phyloP scores from a whole-genome alignment of 495 filamentous ascomycete species.

The Penicillium riverlandense region DNA sequence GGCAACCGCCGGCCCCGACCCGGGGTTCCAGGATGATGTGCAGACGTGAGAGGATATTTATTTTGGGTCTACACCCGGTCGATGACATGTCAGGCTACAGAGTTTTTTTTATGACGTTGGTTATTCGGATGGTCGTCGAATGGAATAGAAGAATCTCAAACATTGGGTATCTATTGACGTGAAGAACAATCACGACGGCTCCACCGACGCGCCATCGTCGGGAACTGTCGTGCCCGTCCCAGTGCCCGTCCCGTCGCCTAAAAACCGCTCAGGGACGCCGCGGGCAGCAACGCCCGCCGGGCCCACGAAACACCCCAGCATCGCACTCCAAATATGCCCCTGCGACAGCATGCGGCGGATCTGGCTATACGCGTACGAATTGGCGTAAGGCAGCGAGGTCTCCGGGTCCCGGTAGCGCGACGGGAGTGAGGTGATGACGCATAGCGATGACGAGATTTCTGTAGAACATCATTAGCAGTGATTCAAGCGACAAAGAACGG shows the following conservation, averaged over 20 bases:
- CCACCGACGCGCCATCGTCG: not conserved
- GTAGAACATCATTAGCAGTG: slow-evolving; percentile 8
- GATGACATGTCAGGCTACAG: no score
- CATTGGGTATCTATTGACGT: slow-evolving; percentile 4
- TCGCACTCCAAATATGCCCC: slow-evolving; percentile 66
- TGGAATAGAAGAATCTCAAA: no score
- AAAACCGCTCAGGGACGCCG: slow-evolving; percentile 64
- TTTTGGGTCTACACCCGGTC: no score
- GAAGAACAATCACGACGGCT: not conserved
- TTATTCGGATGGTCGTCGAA: no score
- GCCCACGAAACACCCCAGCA: slow-evolving; percentile 73
- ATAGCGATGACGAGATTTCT: slow-evolving; percentile 50
- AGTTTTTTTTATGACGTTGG: no score
- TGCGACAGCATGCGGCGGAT: slow-evolving; percentile 49
- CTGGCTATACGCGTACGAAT: slow-evolving; percentile 66
- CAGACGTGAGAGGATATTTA: no score
- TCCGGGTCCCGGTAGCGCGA: slow-evolving; percentile 71
- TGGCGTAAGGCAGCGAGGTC: slow-evolving; percentile 70
- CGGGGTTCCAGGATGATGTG: not conserved
- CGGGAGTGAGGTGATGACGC: slow-evolving; percentile 72
- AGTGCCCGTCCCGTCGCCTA: slow-evolving; percentile 20
- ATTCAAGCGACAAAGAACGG: slow-evolving; percentile 4
- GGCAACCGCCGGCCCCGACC: not conserved
- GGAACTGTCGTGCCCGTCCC: no score
- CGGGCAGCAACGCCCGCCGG: slow-evolving; percentile 49